A percentile compares a stretch with the other conserved stretches of the same genome.
Conservation (phyloP, 1,284 basidiomycete genomes). For the Boletus smithii region DNA sequence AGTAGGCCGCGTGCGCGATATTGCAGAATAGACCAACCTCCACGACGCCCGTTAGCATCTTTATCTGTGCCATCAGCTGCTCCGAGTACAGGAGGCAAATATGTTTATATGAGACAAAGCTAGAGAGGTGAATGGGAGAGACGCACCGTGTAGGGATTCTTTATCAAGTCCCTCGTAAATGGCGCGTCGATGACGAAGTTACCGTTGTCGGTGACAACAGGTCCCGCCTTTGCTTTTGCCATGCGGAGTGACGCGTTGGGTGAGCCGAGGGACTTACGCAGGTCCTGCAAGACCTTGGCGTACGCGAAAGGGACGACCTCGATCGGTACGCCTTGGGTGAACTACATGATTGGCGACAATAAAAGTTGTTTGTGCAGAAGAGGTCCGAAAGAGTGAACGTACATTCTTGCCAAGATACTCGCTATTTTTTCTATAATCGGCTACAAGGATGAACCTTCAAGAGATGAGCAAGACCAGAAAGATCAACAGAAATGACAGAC, state of each 20-base stretch:
- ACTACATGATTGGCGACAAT: constrained; percentile 46
- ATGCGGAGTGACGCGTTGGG: constrained; percentile 74
- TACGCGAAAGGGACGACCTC: constrained; percentile 98
- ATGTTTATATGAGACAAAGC: no score
- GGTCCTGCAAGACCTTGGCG: constrained; percentile 73
- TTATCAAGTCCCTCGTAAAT: constrained; percentile 69
- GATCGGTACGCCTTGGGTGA: constrained; percentile 86
- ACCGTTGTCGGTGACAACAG: constrained; percentile 94
- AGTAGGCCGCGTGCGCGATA: constrained; percentile 95
- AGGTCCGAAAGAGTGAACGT: constrained; percentile 31
- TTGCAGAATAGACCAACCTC: constrained; percentile 95
- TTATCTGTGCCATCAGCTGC: constrained; percentile 71
- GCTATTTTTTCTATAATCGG: constrained; percentile 93
- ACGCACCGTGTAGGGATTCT: constrained; percentile 65
- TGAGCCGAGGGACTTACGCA: constrained; percentile 64
- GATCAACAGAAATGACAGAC: background rate
- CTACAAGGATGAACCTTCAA: constrained; percentile 85
- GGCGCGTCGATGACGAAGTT: constrained; percentile 95
- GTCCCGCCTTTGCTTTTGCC: constrained; percentile 84
- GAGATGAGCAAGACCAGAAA: constrained; percentile 7
- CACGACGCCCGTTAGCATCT: constrained; percentile 93
- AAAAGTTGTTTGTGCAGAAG: background rate
- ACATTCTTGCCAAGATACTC: constrained; percentile 81
- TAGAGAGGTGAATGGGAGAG: background rate
- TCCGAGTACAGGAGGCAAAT: background rate